Conservation (phyloP, 192 early-diverging fungal species). For the Diversispora eburnea region DNA sequence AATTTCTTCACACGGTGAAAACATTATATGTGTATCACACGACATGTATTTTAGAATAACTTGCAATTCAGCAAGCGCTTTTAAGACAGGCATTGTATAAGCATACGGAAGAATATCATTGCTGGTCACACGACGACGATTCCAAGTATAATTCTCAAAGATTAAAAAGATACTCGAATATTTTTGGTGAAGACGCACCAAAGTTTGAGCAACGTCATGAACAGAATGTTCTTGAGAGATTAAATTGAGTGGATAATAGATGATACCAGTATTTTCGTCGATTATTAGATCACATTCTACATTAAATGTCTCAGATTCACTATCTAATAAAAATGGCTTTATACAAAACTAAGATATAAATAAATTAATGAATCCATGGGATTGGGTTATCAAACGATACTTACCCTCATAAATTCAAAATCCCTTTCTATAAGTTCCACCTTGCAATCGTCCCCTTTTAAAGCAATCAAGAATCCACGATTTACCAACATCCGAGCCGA, state of each 20-base stretch:
- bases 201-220: background rate
- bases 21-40: constrained; percentile 2
- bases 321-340: constrained; percentile 16
- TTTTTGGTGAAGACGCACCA: constrained; percentile 2
- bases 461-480: constrained; percentile 4
- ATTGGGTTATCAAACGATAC: background rate
- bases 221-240: constrained; percentile 7
- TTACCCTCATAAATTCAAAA: constrained; percentile 27
- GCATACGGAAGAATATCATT: constrained; percentile 1
- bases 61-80: background rate
- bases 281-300: constrained; percentile 23
- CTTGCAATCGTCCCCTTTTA: constrained; percentile 18
- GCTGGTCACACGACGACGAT: background rate
- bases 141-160: constrained; percentile 20
- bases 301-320: background rate
- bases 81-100: constrained; percentile 11
- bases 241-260: constrained; percentile 7
- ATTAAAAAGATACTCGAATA: constrained; percentile 17
- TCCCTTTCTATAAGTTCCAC: constrained; percentile 25
- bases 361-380: background rate
- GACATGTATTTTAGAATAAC: background rate
- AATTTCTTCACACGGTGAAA: constrained; percentile 24
- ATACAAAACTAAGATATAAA: too few relatives aligned
- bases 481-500: constrained; percentile 22
- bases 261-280: constrained; percentile 13